phyloP scores from a whole-genome alignment of 495 filamentous ascomycete genomes.

The Penicillium desertorum region DNA sequence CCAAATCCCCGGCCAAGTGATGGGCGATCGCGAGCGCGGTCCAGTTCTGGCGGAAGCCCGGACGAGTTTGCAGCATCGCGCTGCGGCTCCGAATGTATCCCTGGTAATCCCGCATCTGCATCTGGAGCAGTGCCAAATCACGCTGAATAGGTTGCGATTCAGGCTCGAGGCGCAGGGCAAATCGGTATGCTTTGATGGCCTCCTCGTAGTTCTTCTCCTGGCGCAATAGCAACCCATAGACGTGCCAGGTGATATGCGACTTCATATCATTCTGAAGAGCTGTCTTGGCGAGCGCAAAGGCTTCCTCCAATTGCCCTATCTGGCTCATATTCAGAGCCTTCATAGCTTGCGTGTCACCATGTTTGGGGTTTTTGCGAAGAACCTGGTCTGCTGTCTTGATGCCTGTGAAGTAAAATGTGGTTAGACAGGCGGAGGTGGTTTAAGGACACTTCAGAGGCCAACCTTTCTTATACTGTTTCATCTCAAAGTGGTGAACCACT shows the following conservation, averaged over 20 bases:
- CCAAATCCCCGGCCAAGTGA: conserved; percentile 80
- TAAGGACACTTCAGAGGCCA: not conserved
- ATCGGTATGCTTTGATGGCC: conserved; percentile 98
- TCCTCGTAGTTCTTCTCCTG: conserved; percentile 96
- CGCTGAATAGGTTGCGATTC: conserved; percentile 92
- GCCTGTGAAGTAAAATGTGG: conserved; percentile 48
- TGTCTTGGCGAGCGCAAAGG: conserved; percentile 86
- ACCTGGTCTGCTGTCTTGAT: conserved; percentile 94
- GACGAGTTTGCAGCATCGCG: conserved; percentile 78
- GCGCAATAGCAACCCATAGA: conserved; percentile 93
- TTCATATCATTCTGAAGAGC: conserved; percentile 95
- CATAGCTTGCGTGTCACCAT: conserved; percentile 99
- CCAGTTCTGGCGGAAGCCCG: conserved; percentile 86
- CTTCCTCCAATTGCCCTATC: conserved; percentile 86
- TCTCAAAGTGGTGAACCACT: conserved; percentile 92
- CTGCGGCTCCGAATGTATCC: conserved; percentile 87
- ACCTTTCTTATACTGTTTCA: conserved; percentile 98
- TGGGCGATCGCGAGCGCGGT: conserved; percentile 91
- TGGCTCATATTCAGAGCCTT: conserved; percentile 95
- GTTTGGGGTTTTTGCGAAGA: conserved; percentile 86
- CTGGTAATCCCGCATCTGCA: conserved; percentile 94
- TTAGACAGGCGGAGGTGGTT: conserved; percentile 18
- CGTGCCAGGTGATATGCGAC: conserved; percentile 99
- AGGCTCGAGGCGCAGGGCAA: conserved; percentile 86
- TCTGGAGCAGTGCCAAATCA: conserved; percentile 87